Evolutionary conservation across 169 alveolate species (phyloP).

Genomic region (Plasmodium relictum): DNA sequence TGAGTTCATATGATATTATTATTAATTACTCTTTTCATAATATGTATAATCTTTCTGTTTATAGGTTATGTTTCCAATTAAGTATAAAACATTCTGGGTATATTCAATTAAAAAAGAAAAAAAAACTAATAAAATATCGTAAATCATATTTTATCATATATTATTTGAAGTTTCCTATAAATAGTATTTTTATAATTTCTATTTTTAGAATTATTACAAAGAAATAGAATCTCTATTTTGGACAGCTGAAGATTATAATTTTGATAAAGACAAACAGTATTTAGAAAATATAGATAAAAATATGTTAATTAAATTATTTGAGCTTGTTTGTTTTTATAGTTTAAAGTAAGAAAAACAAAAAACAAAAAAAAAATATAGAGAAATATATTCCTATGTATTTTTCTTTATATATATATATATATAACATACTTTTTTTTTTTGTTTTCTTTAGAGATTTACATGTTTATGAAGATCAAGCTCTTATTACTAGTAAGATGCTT

Average conservation of each 20-base stretch:
- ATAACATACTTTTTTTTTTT: not conserved
- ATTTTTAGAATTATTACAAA: conserved; percentile 86
- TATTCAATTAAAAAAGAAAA: conserved; percentile 1
- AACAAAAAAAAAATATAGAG: conserved; percentile 1
- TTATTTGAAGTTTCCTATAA: not conserved
- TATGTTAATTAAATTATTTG: conserved; percentile 62
- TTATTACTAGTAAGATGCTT: conserved; percentile 88
- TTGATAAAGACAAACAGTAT: conserved; percentile 83
- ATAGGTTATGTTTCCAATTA: conserved; percentile 89
- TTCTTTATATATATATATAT: no score
- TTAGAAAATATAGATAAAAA: conserved; percentile 66
- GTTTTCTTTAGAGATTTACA: conserved; percentile 44
- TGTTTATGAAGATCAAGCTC: conserved; percentile 69
- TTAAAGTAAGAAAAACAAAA: conserved; percentile 43
- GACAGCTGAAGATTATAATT: conserved; percentile 92
- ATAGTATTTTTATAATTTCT: not conserved
- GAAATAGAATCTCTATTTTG: conserved; percentile 90
- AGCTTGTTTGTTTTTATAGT: conserved; percentile 75
- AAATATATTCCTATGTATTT: not conserved
- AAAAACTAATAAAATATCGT: not conserved
- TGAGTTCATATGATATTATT: no score
- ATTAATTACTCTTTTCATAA: no score
- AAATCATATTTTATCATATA: not conserved
- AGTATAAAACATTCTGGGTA: conserved; percentile 90
- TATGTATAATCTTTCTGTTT: not conserved